Base-by-base conservation (phyloP, 148 eudicot species). In the Arctostaphylos glauca region DNA sequence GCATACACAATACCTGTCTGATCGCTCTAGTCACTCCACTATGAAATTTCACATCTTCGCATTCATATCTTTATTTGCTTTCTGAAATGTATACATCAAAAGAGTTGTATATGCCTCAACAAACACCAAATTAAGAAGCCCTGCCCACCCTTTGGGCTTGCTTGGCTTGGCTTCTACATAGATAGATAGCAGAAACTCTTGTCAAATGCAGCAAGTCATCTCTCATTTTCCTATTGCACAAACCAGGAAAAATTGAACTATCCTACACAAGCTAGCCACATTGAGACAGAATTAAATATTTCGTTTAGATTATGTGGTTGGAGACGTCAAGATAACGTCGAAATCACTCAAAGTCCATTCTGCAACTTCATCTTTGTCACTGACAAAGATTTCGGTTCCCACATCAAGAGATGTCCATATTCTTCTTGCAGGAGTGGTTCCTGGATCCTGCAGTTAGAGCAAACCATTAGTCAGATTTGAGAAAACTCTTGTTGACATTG, bases 311-410 rank as follows among this genome's bases (percentile, higher is more conserved):
- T 47, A 49, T 54, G 84, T 31, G 70, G 75, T 80, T 62, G 67
- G 78, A 44, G 84, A 83, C 71, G 95, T 92, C 77, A 93, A 89
- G 66, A 91, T 88, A 55, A 94, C 93, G 79, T 94, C 91, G 25
- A 92, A 94, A 74, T 92, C 93, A 55, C 92, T 89, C 12, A 94
- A 76, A 43, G 87, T 90, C 98, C 98, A 94, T 82, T 94, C 98
- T 56, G 95, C 98, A 18, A 82, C 88, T 78, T 92, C 95, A 47
- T 84, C 94, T 80, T 84, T 85, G 84, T 89, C 80, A 75, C 95
- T 92, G 25, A 94, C 88, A 83, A 89, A 94, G 46, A 94, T 94
- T 77, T 94, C 98, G 10, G 98, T 94, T 62, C 98, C 98, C 83
- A 91, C 86, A 83, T 94, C 95, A 31, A 94, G 87, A 47, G 98